phyloP scores from a whole-genome alignment of 2,329 filamentous ascomycete genomes.

The Xylaria arbuscula region DNA sequence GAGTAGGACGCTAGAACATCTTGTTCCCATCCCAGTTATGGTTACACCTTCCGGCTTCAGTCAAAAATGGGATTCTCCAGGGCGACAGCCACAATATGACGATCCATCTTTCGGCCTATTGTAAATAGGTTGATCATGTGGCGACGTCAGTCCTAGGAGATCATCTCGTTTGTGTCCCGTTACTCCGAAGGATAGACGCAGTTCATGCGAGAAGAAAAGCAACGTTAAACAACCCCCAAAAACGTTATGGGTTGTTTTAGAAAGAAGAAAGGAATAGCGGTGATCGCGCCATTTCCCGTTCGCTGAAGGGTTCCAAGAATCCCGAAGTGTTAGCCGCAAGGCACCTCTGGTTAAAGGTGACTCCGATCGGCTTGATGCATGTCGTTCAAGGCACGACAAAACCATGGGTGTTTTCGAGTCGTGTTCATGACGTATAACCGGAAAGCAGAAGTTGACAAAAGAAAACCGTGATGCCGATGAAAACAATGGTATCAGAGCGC shows the following conservation, averaged over 20 bases:
- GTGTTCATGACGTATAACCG: conserved; percentile 25
- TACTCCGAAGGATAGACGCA: conserved; percentile 16
- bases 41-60: conserved; percentile 26
- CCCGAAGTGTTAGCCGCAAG: conserved; percentile 5
- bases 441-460: conserved; percentile 43
- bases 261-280: conserved; percentile 30
- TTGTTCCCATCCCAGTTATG: conserved; percentile 32
- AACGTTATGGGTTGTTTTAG: conserved; percentile 28
- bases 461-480: conserved; percentile 51
- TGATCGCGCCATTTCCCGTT: conserved; percentile 8
- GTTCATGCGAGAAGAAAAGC: conserved; percentile 41
- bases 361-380: conserved; percentile 7
- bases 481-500: conserved; percentile 54
- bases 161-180: conserved; percentile 6
- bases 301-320: conserved; percentile 11
- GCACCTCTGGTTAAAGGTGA: conserved; percentile 21
- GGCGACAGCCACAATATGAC: conserved; percentile 17
- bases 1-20: conserved; percentile 21
- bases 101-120: conserved; percentile 21
- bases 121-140: conserved; percentile 14
- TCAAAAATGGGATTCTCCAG: conserved; percentile 22
- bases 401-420: conserved; percentile 16
- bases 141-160: conserved; percentile 4
- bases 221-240: conserved; percentile 38
- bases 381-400: conserved; percentile 15